Evolutionary conservation across 2,329 filamentous ascomycete genomes (phyloP).

Genomic region (Lithohypha guttulata): DNA sequence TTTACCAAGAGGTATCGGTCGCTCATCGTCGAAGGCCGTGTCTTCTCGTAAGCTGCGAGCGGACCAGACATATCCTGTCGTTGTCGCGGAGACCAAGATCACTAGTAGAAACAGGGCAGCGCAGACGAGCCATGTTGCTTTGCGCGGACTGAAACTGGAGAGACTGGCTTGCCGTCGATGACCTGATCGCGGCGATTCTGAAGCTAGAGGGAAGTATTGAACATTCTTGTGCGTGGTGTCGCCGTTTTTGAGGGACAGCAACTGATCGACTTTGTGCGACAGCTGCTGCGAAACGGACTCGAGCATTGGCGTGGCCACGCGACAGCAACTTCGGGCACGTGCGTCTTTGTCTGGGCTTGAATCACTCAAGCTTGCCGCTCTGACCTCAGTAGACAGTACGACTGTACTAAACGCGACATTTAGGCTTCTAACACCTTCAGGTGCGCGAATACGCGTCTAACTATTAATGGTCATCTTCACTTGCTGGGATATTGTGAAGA

Average conservation of each 20-base stretch:
- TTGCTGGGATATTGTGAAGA: no score
- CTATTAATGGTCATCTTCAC: no score
- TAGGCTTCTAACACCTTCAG: no score
- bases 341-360: neutral
- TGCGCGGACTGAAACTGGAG: conserved; percentile 12
- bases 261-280: neutral
- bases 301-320: conserved; percentile 5
- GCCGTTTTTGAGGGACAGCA: neutral
- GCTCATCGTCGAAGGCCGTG: conserved; percentile 7
- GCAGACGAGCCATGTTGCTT: conserved; percentile 13
- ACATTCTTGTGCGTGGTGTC: neutral
- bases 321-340: neutral
- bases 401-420: no score
- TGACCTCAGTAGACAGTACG: no score
- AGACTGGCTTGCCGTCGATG: conserved; percentile 12
- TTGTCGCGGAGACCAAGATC: neutral
- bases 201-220: conserved; percentile 4
- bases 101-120: conserved; percentile 11
- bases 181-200: conserved; percentile 3
- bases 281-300: conserved; percentile 3
- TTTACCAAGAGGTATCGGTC: conserved; percentile 17
- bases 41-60: neutral
- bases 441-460: no score
- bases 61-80: neutral
- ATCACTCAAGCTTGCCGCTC: neutral